These are phyloP conservation scores for Aspergillus incahuasiensis DNA, from an alignment of 495 filamentous ascomycete species.

Conservation along the genomic window DNA sequence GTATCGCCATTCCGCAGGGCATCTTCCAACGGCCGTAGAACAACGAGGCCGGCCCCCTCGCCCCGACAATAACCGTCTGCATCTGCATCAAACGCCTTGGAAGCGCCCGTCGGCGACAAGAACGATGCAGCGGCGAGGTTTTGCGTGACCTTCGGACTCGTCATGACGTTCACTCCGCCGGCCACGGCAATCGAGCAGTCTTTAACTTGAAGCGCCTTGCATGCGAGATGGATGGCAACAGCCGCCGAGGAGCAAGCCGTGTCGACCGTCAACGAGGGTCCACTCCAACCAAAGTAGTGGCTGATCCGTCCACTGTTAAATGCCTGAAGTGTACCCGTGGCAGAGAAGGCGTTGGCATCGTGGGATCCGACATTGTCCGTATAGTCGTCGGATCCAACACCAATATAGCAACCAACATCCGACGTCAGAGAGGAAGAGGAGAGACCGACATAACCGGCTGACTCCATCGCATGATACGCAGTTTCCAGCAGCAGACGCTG, in stretches of 20 bases:
- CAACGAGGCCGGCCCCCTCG: slow-evolving; percentile 37
- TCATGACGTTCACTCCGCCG: slow-evolving; percentile 31
- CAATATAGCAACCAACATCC: slow-evolving; percentile 34
- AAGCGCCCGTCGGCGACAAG: not conserved
- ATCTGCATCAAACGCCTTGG: slow-evolving; percentile 35
- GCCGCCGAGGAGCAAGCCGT: slow-evolving; percentile 35
- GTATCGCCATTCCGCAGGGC: slow-evolving; percentile 36
- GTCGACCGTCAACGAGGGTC: slow-evolving; percentile 31
- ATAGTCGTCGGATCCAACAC: slow-evolving; percentile 28
- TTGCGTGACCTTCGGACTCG: slow-evolving; percentile 21
- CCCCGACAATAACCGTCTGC: slow-evolving; percentile 47
- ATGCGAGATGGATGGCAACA: slow-evolving; percentile 26
- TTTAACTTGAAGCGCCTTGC: not conserved
- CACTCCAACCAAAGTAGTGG: slow-evolving; percentile 39
- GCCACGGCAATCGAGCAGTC: slow-evolving; percentile 23
- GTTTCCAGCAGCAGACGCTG: slow-evolving; percentile 49
- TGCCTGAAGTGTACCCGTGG: slow-evolving; percentile 25
- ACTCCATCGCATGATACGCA: slow-evolving; percentile 55
- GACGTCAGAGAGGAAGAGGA: no score
- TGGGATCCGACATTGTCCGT: slow-evolving; percentile 30
- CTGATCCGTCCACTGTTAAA: slow-evolving; percentile 31
- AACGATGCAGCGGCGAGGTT: slow-evolving; percentile 28
- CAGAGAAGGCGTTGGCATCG: slow-evolving; percentile 29
- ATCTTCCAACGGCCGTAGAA: slow-evolving; percentile 34
- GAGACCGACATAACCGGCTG: slow-evolving; percentile 44